Percentiles rank a stretch among this genome's conserved stretches.
These are phyloP conservation scores for Fusarium nygamai DNA, from an alignment of 2,329 filamentous ascomycete species.

Conservation along the genomic window DNA sequence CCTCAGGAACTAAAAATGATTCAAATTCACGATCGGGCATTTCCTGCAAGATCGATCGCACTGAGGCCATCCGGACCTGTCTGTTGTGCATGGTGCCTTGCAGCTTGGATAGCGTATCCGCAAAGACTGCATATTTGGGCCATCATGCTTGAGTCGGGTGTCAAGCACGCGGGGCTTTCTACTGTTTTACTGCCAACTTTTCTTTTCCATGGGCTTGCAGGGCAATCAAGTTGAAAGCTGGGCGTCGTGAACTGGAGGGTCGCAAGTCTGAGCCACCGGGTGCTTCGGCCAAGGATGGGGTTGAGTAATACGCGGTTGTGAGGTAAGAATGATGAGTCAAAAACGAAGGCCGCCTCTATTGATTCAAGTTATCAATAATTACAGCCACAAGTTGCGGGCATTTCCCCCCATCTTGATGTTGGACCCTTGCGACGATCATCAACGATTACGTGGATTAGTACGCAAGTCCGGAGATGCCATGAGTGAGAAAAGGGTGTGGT, in stretches of 20 bases:
- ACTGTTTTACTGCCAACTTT: constrained; percentile 18
- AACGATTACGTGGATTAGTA: constrained; percentile 34
- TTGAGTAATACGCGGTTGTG: constrained; percentile 19
- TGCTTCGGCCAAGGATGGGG: constrained; percentile 6
- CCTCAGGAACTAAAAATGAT: constrained; percentile 39
- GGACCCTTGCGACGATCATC: constrained; percentile 25
- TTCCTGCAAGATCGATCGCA: constrained; percentile 43
- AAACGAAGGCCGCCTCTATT: constrained; percentile 13
- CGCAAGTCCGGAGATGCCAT: constrained; percentile 9
- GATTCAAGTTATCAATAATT: neutral
- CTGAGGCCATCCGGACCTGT: constrained; percentile 24
- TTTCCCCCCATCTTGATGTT: neutral
- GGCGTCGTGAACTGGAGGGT: constrained; percentile 18
- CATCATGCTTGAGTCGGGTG: constrained; percentile 31
- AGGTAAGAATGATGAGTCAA: constrained; percentile 35
- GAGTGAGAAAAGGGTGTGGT: constrained; percentile 29
- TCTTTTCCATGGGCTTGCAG: neutral
- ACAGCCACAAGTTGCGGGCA: neutral
- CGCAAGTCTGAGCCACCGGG: constrained; percentile 38
- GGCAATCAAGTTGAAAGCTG: neutral
- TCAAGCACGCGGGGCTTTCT: constrained; percentile 28
- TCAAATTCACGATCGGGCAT: constrained; percentile 42
- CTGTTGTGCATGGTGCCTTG: constrained; percentile 43
- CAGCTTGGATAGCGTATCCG: constrained; percentile 33
- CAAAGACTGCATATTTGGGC: constrained; percentile 22